Conservation (phyloP, 1,284 basidiomycete genomes). For the Sanguinoderma infundibulare region DNA sequence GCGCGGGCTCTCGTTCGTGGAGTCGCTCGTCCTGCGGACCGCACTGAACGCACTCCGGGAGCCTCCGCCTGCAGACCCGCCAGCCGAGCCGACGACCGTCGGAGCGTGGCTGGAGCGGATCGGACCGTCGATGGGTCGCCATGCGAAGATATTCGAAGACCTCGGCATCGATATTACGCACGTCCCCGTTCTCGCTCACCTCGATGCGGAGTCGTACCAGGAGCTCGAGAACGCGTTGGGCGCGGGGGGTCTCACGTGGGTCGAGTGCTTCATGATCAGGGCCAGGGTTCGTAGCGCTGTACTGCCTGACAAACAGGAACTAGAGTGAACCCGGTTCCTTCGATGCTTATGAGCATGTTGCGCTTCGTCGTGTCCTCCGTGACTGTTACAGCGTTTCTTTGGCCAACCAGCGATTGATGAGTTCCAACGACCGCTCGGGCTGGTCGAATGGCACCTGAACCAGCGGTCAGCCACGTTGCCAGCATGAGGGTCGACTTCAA, state of each 20-base stretch:
- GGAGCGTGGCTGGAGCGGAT: constrained; percentile 5
- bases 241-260: constrained; percentile 6
- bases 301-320: background rate
- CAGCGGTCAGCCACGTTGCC: background rate
- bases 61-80: background rate
- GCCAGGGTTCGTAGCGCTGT: background rate
- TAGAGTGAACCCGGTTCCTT: background rate
- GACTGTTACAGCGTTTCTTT: too few species aligned
- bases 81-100: background rate
- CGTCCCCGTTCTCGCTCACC: constrained; percentile 14
- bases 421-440: constrained; percentile 54
- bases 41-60: constrained; percentile 5
- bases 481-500: background rate
- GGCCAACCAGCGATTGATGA: constrained; percentile 60
- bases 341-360: too few species aligned
- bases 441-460: constrained; percentile 64
- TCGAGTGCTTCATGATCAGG: constrained; percentile 12
- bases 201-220: constrained; percentile 8
- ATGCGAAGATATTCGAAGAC: constrained; percentile 4
- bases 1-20: constrained; percentile 16
- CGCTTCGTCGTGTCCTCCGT: too few species aligned
- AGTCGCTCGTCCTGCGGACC: constrained; percentile 14
- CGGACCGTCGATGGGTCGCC: constrained; percentile 3
- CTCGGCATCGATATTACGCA: constrained; percentile 10
- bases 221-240: constrained; percentile 14